Evolutionary conservation across 768 basidiomycete genomes (phyloP).

Genomic region (Tulasnella sp.): DNA sequence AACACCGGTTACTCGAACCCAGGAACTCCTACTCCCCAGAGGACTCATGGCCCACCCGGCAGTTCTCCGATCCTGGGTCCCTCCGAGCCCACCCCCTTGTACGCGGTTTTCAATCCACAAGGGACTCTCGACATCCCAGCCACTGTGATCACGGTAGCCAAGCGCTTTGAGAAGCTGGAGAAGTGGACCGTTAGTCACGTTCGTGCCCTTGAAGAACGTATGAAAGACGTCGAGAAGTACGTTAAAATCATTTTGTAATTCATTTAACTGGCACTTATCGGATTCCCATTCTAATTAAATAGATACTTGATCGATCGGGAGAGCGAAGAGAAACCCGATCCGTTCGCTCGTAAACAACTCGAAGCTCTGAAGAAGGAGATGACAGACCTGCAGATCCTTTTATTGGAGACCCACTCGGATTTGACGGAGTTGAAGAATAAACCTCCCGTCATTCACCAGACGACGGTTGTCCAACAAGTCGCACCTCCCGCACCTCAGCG

Average conservation of each 20-base stretch:
- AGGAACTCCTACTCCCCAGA: not conserved
- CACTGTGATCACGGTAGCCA: slow-evolving; percentile 62
- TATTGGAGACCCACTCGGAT: not conserved
- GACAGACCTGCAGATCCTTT: not conserved
- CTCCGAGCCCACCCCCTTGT: slow-evolving; percentile 42
- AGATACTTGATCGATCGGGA: slow-evolving; percentile 15
- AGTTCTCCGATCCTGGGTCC: slow-evolving; percentile 7
- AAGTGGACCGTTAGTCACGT: slow-evolving; percentile 85
- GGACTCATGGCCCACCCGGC: slow-evolving; percentile 5
- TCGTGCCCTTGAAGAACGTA: slow-evolving; percentile 78
- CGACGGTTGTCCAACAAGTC: not conserved
- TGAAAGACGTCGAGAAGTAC: slow-evolving; percentile 84
- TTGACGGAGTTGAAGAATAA: not conserved
- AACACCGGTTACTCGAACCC: slow-evolving; percentile 32
- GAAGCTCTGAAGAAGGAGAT: slow-evolving; percentile 10
- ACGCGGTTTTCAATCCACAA: slow-evolving; percentile 58
- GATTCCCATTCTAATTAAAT: not conserved
- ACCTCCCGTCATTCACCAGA: not conserved
- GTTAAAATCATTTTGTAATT: not conserved
- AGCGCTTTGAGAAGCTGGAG: slow-evolving; percentile 79
- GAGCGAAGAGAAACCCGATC: slow-evolving; percentile 14
- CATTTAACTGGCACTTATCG: not conserved
- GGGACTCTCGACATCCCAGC: slow-evolving; percentile 65
- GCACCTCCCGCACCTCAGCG: slow-evolving; percentile 29
- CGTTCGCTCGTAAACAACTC: slow-evolving; percentile 14